phyloP scores from a whole-genome alignment of 306 rosid species.

The Castanea mollissima region DNA sequence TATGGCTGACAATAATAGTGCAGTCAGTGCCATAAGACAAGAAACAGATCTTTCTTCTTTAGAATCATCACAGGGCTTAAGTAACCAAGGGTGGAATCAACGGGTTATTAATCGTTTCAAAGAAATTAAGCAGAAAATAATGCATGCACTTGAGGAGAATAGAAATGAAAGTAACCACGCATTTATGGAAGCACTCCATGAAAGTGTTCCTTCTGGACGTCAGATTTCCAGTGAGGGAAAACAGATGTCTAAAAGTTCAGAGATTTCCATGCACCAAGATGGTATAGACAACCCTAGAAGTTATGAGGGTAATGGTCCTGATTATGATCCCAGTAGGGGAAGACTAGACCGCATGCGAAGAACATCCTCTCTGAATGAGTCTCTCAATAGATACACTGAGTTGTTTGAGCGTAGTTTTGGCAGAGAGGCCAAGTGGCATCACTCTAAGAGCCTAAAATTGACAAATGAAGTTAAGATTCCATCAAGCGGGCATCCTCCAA shows the following conservation, averaged over 20 bases:
- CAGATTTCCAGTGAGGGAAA: constrained; percentile 19
- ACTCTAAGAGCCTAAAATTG: constrained; percentile 61
- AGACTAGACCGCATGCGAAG: constrained; percentile 39
- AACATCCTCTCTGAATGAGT: constrained; percentile 62
- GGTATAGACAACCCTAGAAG: constrained; percentile 5
- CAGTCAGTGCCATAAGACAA: constrained; percentile 21
- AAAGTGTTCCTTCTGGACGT: constrained; percentile 24
- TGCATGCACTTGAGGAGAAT: constrained; percentile 58
- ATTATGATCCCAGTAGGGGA: constrained; percentile 29
- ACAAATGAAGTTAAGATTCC: constrained; percentile 49
- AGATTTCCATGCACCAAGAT: constrained; percentile 27
- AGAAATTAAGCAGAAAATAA: constrained; percentile 69
- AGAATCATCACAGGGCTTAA: constrained; percentile 33
- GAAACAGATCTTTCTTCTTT: constrained; percentile 26
- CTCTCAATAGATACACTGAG: constrained; percentile 63
- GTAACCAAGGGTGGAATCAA: constrained; percentile 80
- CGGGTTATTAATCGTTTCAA: constrained; percentile 70
- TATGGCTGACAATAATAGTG: constrained; percentile 13
- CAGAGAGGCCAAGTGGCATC: constrained; percentile 38
- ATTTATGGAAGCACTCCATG: constrained; percentile 20
- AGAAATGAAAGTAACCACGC: constrained; percentile 42
- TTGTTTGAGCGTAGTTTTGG: constrained; percentile 54
- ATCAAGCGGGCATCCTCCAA: constrained; percentile 35
- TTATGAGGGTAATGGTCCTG: constrained; percentile 29
- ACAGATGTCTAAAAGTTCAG: constrained; percentile 35